Evolutionary conservation across 1,284 basidiomycete species (phyloP), one percentile per base, ranked within the genome.

Genomic region (Ustilago nuda): DNA sequence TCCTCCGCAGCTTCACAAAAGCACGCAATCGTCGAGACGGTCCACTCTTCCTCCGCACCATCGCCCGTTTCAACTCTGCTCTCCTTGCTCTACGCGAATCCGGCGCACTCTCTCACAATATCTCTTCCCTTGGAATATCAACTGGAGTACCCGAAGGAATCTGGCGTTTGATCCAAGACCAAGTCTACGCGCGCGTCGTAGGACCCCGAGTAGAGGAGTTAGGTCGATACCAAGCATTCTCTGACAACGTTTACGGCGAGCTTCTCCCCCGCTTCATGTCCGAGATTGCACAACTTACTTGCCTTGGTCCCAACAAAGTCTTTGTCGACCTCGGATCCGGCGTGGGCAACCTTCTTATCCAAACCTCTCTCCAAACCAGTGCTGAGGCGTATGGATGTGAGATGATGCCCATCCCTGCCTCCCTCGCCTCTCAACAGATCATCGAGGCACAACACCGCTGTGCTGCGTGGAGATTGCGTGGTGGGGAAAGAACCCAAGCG

Each of bases 271-370:
- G 82, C 17, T 87, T 87, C 67, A 82, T 87, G 65, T 84, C 85
- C 27, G 84, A 87, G 67, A 84, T 87, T 43, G 82, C 86, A 2
- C 77, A 85, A 23, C 76, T 86, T 45, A 85, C 86, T 8, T 36
- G 56, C 7, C 76, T 88, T 0, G 82, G 84, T 2, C 84, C 86
- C 0, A 65, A 66, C 32, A 84, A 82, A 30, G 83, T 85, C 12
- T 87, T 88, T 68, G 83, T 90, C 30, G 89, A 90, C 77, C 86
- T 90, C 13, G 89, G 89, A 0, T 88, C 87, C 2, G 89, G 89
- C 0, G 89, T 90, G 0, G 89, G 88, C 33, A 90, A 90, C 71
- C 87, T 89, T 45, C 85, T 89, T 4, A 82, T 89, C 1, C 89
- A 90, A 74, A 87, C 87, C 1, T 87, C 88, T 0, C 78, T 90